Conservation (phyloP, 2,329 filamentous ascomycete species). For the Fusarium aywerte region DNA sequence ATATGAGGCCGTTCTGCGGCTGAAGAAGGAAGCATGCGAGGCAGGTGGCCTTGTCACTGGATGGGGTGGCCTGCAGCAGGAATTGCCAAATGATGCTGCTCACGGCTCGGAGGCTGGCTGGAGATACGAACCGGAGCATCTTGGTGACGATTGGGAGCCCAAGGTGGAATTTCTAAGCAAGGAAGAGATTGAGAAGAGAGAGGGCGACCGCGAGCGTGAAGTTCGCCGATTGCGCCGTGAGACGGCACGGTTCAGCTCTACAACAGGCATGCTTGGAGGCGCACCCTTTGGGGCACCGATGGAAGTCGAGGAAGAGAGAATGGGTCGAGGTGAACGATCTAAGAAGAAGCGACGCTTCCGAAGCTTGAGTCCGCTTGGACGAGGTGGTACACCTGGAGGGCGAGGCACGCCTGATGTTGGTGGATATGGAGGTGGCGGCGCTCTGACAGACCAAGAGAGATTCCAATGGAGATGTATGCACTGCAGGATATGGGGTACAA, state of each 20-base stretch:
- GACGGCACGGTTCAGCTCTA: conserved; percentile 91
- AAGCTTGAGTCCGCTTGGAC: conserved; percentile 83
- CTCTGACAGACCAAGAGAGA: conserved; percentile 81
- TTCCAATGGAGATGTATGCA: conserved; percentile 87
- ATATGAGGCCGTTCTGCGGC: conserved; percentile 89
- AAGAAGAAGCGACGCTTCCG: conserved; percentile 96
- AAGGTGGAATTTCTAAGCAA: conserved; percentile 85
- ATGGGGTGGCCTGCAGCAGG: conserved; percentile 67
- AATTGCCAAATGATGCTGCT: conserved; percentile 89
- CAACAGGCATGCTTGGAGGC: conserved; percentile 82
- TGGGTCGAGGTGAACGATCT: conserved; percentile 90
- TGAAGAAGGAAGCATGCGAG: conserved; percentile 97
- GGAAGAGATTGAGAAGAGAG: conserved; percentile 97
- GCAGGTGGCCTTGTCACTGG: conserved; percentile 86
- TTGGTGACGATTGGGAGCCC: conserved; percentile 86
- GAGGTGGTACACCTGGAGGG: conserved; percentile 70
- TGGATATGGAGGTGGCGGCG: conserved; percentile 75
- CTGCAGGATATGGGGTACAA: conserved; percentile 86
- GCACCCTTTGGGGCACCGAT: conserved; percentile 70
- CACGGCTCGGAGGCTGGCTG: conserved; percentile 87
- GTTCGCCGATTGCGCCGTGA: conserved; percentile 87
- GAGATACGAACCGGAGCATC: conserved; percentile 92
- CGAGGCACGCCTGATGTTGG: conserved; percentile 85
- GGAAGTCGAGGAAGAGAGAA: conserved; percentile 77
- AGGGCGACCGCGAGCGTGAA: conserved; percentile 92